Evolutionary conservation across 345 rosid species (phyloP), one percentile per base, ranked within the genome.

Genomic region (Bretschneidera sinensis): DNA sequence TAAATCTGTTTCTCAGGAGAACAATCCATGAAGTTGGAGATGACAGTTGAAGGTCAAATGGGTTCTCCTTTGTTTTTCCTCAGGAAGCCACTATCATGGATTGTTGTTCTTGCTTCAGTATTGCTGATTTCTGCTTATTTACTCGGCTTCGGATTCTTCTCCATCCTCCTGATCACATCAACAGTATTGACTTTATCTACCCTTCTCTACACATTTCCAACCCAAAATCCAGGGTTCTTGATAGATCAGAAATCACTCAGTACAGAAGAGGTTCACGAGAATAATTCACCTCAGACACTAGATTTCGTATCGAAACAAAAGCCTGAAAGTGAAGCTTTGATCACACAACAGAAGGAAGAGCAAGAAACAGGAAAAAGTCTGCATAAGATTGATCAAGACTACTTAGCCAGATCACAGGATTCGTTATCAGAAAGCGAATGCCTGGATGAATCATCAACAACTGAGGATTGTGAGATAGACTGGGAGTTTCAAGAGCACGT

Each of bases 391-490:
- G n/a, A n/a, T n/a, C 56, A 48, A 17, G 24, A 62, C 16, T 23
- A 18, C 45, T 19, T 53, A 14, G 31, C 39, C 21, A 48, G 55
- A 58, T 63, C 75, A 15, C 55, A 61, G 0, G 69, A 51, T 65
- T 43, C 54, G 9, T 25, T 67, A 17, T 64, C 83, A 50, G 78
- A 67, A 62, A 73, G 70, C 19, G 82, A 75, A 22, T 59, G 71
- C 60, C 59, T 61, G 1, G 71, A 71, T 21, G 67, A 73, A 2
- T 28, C 67, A 18, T 72, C 82, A n/a, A 69, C 61, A 3, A 80
- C 76, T 31, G 82, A 81, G 57, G 85, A 75, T 43, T 81, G 80
- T 8, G 82, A 78, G 55, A 63, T 61, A 39, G 83, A 78, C 18
- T 69, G 72, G 77, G 62, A 43, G n/a, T 73, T 60, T 35, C 68